Evolutionary conservation across 2,329 filamentous ascomycete species (phyloP).

Genomic region (Xylaria multiplex): DNA sequence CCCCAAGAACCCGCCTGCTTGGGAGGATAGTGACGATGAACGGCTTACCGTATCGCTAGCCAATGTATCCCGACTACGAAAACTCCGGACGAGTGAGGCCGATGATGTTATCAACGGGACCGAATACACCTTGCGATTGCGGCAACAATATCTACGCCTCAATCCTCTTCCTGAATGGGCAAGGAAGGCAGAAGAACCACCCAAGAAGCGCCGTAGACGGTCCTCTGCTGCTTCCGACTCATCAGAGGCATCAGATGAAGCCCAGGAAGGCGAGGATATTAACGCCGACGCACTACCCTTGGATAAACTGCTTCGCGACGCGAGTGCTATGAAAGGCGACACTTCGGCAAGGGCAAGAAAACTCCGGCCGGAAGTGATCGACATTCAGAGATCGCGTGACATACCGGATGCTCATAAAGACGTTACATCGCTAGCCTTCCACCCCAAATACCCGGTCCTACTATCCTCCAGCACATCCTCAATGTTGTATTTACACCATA

Average conservation of each 20-base stretch:
- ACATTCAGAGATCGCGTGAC: slow-evolving; percentile 90
- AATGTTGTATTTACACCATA: slow-evolving; percentile 88
- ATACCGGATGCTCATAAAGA: slow-evolving; percentile 82
- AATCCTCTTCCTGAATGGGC: slow-evolving; percentile 72
- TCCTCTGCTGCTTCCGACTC: slow-evolving; percentile 60
- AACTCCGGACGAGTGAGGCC: slow-evolving; percentile 80
- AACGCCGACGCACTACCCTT: slow-evolving; percentile 78
- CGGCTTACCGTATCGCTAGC: slow-evolving; percentile 84
- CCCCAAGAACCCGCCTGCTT: slow-evolving; percentile 66
- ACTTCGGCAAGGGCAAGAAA: slow-evolving; percentile 70
- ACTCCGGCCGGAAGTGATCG: slow-evolving; percentile 85
- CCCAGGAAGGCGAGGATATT: slow-evolving; percentile 58
- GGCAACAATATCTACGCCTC: slow-evolving; percentile 76
- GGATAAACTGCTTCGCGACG: slow-evolving; percentile 80
- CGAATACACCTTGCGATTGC: slow-evolving; percentile 83
- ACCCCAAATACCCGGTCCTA: slow-evolving; percentile 86
- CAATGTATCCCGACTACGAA: slow-evolving; percentile 77
- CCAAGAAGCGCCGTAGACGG: slow-evolving; percentile 60
- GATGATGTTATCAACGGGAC: slow-evolving; percentile 88
- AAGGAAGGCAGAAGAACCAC: slow-evolving; percentile 59
- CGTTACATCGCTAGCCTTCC: slow-evolving; percentile 87
- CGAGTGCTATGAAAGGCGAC: slow-evolving; percentile 70
- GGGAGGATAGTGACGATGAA: slow-evolving; percentile 98
- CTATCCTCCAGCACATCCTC: slow-evolving; percentile 89
- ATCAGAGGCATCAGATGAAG: slow-evolving; percentile 45